Conservation (phyloP, 495 filamentous ascomycete species). For the Aspergillus cristatus region DNA sequence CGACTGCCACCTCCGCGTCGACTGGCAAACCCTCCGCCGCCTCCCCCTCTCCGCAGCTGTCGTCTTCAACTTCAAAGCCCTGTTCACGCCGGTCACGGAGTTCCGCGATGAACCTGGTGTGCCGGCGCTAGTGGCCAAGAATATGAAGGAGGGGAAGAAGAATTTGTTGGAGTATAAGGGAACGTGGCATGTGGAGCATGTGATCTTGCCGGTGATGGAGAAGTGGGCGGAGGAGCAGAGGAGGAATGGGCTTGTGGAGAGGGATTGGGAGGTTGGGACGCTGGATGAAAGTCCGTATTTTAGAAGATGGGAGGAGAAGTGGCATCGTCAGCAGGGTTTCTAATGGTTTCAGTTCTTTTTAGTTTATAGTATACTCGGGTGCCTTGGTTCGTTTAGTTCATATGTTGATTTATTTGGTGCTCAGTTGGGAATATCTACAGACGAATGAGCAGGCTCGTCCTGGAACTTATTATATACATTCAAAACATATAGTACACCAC, state of each 20-base stretch:
- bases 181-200: constrained; percentile 76
- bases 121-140: constrained; percentile 56
- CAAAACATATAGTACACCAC: too few relatives aligned
- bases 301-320: constrained; percentile 75
- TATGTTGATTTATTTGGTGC: too few relatives aligned
- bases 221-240: constrained; percentile 63
- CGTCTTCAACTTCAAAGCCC: constrained; percentile 85
- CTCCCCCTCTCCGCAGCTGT: constrained; percentile 68
- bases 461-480: too few relatives aligned
- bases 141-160: constrained; percentile 65
- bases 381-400: too few relatives aligned
- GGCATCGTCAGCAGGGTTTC: constrained; percentile 69
- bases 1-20: constrained; percentile 67
- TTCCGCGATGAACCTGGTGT: constrained; percentile 69
- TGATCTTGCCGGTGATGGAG: constrained; percentile 59
- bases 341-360: constrained; percentile 15
- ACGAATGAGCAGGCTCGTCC: too few relatives aligned
- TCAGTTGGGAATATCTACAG: too few relatives aligned
- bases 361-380: too few relatives aligned
- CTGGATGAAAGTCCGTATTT: constrained; percentile 77
- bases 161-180: constrained; percentile 75
- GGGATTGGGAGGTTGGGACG: constrained; percentile 66
- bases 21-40: constrained; percentile 85
- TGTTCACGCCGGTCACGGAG: constrained; percentile 70
- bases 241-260: constrained; percentile 47